phyloP scores from a whole-genome alignment of 2,329 filamentous ascomycete genomes.

The Talaromyces marneffei region DNA sequence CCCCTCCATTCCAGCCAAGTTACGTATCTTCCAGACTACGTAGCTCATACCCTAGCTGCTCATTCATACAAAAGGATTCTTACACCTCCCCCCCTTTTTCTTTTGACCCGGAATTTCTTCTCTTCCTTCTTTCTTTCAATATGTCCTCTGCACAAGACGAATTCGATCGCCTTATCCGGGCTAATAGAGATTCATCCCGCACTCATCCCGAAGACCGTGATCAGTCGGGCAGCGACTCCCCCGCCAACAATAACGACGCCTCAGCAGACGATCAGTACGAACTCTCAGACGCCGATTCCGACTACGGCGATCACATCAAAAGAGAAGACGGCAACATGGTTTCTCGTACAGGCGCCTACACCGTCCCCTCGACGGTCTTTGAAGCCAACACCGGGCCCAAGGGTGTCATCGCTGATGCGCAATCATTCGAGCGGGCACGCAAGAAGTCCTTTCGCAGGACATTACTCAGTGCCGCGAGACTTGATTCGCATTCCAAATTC shows the following conservation, averaged over 20 bases:
- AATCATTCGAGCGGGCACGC: slow-evolving; percentile 45
- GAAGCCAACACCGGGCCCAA: slow-evolving; percentile 49
- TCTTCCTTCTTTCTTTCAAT: slow-evolving; percentile 21
- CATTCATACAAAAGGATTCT: slow-evolving; percentile 4
- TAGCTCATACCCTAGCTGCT: neutral
- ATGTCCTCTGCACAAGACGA: slow-evolving; percentile 45
- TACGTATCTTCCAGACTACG: neutral
- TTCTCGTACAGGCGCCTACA: slow-evolving; percentile 34
- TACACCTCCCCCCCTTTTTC: neutral
- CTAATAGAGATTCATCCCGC: slow-evolving; percentile 29
- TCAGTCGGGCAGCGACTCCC: slow-evolving; percentile 24
- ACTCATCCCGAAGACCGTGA: slow-evolving; percentile 42
- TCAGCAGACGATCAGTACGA: slow-evolving; percentile 28
- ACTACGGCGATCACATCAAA: slow-evolving; percentile 34
- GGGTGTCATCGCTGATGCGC: slow-evolving; percentile 48
- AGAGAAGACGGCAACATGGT: slow-evolving; percentile 25
- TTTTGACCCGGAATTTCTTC: neutral
- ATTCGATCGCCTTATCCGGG: slow-evolving; percentile 39
- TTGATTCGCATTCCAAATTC: slow-evolving; percentile 24
- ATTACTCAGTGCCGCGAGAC: slow-evolving; percentile 31
- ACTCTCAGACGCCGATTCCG: slow-evolving; percentile 24
- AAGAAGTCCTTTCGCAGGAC: slow-evolving; percentile 44
- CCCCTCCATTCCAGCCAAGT: neutral
- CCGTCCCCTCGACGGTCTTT: slow-evolving; percentile 41
- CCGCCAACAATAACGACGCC: slow-evolving; percentile 27